Base-by-base conservation (phyloP, 2,329 filamentous ascomycete species). In the Thelonectria olida region DNA sequence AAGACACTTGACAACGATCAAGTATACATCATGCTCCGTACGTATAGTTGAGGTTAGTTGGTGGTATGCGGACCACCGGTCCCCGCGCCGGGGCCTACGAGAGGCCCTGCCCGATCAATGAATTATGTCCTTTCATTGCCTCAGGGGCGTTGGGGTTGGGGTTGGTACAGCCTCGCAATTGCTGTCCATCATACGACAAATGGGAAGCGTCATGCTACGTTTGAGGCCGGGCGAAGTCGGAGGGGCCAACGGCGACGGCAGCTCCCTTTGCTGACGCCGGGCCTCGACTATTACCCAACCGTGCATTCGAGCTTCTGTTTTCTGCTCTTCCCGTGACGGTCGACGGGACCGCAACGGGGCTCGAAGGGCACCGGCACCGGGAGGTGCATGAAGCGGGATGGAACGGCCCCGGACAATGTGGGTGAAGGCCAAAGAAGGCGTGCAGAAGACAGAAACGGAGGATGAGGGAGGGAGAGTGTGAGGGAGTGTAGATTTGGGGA, bases 131-230 rank as follows among this genome's bases (percentile, higher is more conserved):
- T 34, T 19, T 55, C 58, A 65, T 59, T 59, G 62, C 59, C 54
- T 47, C 19, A 61, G 34, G 22, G 48, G 54, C 47, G 44, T 48
- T 28, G 41, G 58, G 51, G 59, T 58, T 61, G 55, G 28, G 23
- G n/a, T n/a, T n/a, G n/a, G 20, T 31, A 41, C 42, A 62, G 48
- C 48, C 53, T 67, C 52, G 61, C 51, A 62, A 64, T 50, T 44
- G 45, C 51, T 53, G 49, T 49, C 56, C 48, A 61, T 68, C 68
- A 71, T 70, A 69, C 68, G 68, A 69, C 63, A 62, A 65, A 62
- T 55, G 48, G 47, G 44, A 65, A 63, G 52, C 53, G 65, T 58
- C 63, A 65, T 68, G 58, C 52, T 65, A 66, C 53, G 57, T 66
- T 67, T 58, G 53, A 39, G 28, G n/a, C 50, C 61, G 66, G 65